Percentiles rank a stretch among this genome's conserved stretches.
These are phyloP conservation scores for Candida krabiensis DNA, from an alignment of 805 yeast species.

Conservation along the genomic window DNA sequence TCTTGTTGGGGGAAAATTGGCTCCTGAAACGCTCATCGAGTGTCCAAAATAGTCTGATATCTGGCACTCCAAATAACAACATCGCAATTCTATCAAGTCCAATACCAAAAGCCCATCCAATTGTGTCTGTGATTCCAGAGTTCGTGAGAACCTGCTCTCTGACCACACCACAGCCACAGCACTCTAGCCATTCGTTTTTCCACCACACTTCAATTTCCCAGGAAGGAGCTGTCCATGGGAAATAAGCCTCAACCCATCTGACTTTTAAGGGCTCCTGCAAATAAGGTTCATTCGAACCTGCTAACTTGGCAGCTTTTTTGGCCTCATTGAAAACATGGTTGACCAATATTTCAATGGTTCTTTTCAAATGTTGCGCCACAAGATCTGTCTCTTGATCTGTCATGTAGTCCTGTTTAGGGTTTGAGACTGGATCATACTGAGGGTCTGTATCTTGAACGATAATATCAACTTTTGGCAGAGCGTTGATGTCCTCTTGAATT, in stretches of 20 bases:
- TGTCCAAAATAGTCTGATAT: slow-evolving; percentile 92
- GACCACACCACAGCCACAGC: slow-evolving; percentile 95
- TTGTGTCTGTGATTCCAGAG: slow-evolving; percentile 63
- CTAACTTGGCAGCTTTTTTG: slow-evolving; percentile 54
- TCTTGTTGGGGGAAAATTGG: slow-evolving; percentile 68
- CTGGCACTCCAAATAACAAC: slow-evolving; percentile 94
- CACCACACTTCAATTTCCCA: slow-evolving; percentile 99
- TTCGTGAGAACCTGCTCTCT: slow-evolving; percentile 72
- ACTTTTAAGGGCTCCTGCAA: slow-evolving; percentile 75
- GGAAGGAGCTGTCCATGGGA: slow-evolving; percentile 98
- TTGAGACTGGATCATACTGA: slow-evolving; percentile 49
- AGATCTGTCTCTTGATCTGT: slow-evolving; percentile 65
- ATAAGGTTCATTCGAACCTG: slow-evolving; percentile 62
- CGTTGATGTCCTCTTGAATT: slow-evolving; percentile 57
- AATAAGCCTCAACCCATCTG: slow-evolving; percentile 92
- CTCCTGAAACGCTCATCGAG: slow-evolving; percentile 68
- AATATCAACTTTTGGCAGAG: slow-evolving; percentile 66
- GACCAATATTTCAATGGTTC: slow-evolving; percentile 81
- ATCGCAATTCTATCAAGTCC: slow-evolving; percentile 95
- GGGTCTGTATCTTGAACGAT: slow-evolving; percentile 76
- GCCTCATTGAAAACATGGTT: slow-evolving; percentile 80
- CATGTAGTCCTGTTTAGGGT: slow-evolving; percentile 84
- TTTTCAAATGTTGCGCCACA: slow-evolving; percentile 74
- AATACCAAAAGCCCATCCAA: slow-evolving; percentile 98
- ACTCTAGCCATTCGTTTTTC: slow-evolving; percentile 97